These are phyloP conservation scores for Pestalotiopsis fici DNA, from an alignment of 2,329 filamentous ascomycete species.

Conservation along the genomic window DNA sequence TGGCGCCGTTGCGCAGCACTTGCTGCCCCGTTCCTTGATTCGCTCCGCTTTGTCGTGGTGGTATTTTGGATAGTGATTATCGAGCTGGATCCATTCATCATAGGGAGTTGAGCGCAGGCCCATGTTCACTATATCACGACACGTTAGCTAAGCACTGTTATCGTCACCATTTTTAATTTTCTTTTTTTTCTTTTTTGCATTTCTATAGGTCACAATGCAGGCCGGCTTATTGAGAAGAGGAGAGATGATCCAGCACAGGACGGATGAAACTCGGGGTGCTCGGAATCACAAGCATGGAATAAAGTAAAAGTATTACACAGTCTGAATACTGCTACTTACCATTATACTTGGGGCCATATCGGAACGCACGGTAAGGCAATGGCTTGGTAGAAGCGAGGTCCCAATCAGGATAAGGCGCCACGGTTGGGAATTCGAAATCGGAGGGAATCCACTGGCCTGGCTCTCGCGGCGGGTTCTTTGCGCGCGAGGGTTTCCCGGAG, in stretches of 20 bases:
- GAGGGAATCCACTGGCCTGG: conserved; percentile 56
- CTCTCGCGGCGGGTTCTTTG: conserved; percentile 3
- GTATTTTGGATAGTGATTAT: conserved; percentile 74
- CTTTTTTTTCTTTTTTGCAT: too few relatives aligned
- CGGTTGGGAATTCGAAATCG: conserved; percentile 59
- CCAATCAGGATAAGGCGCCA: conserved; percentile 68
- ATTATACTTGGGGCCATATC: conserved; percentile 75
- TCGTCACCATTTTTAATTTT: too few relatives aligned
- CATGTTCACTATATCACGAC: conserved; percentile 60
- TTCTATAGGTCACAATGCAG: too few relatives aligned
- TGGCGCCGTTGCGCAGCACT: conserved; percentile 69
- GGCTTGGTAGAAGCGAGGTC: conserved; percentile 69
- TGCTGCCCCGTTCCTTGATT: conserved; percentile 65
- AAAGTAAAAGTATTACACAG: too few relatives aligned
- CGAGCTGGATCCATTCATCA: conserved; percentile 82
- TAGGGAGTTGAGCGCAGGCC: conserved; percentile 70
- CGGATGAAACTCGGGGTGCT: too few relatives aligned
- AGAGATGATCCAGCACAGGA: too few relatives aligned
- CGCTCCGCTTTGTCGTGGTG: conserved; percentile 71
- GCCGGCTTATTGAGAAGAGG: too few relatives aligned
- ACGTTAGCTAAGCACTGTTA: background rate
- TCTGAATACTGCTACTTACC: background rate
- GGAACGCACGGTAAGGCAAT: conserved; percentile 76
- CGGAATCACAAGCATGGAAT: too few relatives aligned
- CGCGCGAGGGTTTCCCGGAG: background rate